phyloP scores from a whole-genome alignment of 345 rosid species.

The Euphorbia pulcherrima region DNA sequence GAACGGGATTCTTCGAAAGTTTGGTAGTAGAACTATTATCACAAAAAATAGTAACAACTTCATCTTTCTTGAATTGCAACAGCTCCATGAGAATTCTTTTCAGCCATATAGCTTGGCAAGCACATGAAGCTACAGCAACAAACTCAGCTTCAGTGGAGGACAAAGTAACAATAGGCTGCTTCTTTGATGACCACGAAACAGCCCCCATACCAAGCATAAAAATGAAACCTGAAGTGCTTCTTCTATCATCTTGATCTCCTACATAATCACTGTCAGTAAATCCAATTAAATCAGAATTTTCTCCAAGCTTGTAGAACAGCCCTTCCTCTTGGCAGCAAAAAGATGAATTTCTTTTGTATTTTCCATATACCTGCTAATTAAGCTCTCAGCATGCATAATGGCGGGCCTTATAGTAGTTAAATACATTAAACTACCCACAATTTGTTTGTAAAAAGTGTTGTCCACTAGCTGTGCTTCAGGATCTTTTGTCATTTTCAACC shows the following conservation, averaged over 20 bases:
- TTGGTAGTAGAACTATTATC: background rate
- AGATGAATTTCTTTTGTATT: no score
- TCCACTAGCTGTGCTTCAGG: no score
- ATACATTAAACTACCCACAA: no score
- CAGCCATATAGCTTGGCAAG: background rate
- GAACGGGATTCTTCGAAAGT: background rate
- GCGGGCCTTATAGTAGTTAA: no score
- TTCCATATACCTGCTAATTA: no score
- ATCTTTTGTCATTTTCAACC: no score
- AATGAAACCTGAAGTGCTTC: background rate
- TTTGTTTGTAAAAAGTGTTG: no score
- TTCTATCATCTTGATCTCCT: background rate
- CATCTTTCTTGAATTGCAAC: background rate
- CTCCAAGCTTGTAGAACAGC: background rate
- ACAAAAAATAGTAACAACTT: background rate
- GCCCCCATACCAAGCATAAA: background rate
- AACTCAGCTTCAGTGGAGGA: background rate
- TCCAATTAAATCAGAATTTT: background rate
- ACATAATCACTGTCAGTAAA: background rate
- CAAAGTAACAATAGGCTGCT: background rate
- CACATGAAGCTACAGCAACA: background rate
- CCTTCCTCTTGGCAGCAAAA: background rate
- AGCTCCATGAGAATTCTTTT: background rate
- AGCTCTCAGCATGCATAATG: no score
- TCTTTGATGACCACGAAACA: background rate